phyloP scores from a whole-genome alignment of 805 yeast species.

The Spencermartinsiella europaea region DNA sequence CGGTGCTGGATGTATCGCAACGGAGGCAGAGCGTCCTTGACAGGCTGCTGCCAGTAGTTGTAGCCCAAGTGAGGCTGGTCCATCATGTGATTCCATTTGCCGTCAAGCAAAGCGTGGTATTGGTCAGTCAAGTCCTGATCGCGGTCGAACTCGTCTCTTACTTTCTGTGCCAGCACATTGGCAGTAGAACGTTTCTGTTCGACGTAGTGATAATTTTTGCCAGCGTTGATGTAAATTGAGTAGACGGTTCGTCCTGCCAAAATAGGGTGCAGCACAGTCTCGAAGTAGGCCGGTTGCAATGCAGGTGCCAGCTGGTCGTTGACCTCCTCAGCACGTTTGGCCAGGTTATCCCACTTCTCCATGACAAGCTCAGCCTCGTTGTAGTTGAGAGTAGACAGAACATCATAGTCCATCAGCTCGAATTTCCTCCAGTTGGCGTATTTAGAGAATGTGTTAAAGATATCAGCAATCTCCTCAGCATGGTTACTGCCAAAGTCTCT shows the following conservation, averaged over 20 bases:
- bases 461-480: constrained; percentile 13
- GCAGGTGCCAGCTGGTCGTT: constrained; percentile 3
- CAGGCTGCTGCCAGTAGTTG: constrained; percentile 16
- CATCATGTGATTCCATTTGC: constrained; percentile 19
- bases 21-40: constrained; percentile 14
- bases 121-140: constrained; percentile 9
- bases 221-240: constrained; percentile 13
- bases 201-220: constrained; percentile 12
- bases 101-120: constrained; percentile 13
- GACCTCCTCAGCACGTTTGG: constrained; percentile 8
- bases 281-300: constrained; percentile 9
- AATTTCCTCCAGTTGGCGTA: constrained; percentile 17
- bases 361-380: constrained; percentile 15
- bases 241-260: constrained; percentile 14
- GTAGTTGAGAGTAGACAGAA: constrained; percentile 12
- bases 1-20: constrained; percentile 7
- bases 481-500: constrained; percentile 9
- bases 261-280: constrained; percentile 15
- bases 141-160: constrained; percentile 1
- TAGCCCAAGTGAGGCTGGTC: constrained; percentile 17
- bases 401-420: constrained; percentile 13
- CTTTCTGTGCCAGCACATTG: constrained; percentile 6
- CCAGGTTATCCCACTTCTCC: constrained; percentile 9
- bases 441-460: constrained; percentile 8
- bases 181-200: constrained; percentile 15